Evolutionary conservation across 805 yeast species (phyloP).

Genomic region (Allodekkera sacchari): DNA sequence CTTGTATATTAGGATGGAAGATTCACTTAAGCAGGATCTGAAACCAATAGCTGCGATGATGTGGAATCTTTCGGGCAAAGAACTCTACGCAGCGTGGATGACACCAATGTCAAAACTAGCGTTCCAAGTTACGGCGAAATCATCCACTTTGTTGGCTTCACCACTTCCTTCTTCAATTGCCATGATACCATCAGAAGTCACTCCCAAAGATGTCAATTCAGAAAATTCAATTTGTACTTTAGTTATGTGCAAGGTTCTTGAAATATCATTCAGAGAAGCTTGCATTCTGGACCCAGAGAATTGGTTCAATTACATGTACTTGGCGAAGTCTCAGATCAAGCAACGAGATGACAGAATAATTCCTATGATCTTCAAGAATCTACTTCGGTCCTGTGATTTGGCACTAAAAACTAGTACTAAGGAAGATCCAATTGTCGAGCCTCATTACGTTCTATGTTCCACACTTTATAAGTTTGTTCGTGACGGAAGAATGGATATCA

Average conservation of each 20-base stretch:
- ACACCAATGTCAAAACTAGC: slow-evolving; percentile 60
- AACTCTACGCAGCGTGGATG: slow-evolving; percentile 48
- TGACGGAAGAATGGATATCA: slow-evolving; percentile 28
- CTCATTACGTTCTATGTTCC: slow-evolving; percentile 62
- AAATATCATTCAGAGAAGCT: slow-evolving; percentile 39
- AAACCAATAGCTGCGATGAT: slow-evolving; percentile 33
- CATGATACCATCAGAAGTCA: too few species aligned
- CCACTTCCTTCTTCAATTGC: slow-evolving; percentile 4
- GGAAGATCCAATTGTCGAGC: slow-evolving; percentile 61
- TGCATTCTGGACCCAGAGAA: slow-evolving; percentile 33
- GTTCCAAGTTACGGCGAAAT: slow-evolving; percentile 29
- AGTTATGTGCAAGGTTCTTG: slow-evolving; percentile 29
- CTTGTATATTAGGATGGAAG: slow-evolving; percentile 19
- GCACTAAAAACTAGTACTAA: slow-evolving; percentile 31
- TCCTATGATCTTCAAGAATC: slow-evolving; percentile 29
- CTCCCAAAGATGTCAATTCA: too few species aligned
- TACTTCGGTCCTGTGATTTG: slow-evolving; percentile 36
- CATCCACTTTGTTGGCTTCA: slow-evolving; percentile 2
- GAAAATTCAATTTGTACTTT: too few species aligned
- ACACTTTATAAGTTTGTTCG: slow-evolving; percentile 48
- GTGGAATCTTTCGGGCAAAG: slow-evolving; percentile 49
- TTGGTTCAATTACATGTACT: slow-evolving; percentile 56
- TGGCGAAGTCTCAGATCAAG: slow-evolving; percentile 52
- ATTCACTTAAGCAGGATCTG: slow-evolving; percentile 13
- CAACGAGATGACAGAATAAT: slow-evolving; percentile 20